These are phyloP conservation scores for Aspergillus baeticus DNA, from an alignment of 495 filamentous ascomycete species.

Conservation along the genomic window DNA sequence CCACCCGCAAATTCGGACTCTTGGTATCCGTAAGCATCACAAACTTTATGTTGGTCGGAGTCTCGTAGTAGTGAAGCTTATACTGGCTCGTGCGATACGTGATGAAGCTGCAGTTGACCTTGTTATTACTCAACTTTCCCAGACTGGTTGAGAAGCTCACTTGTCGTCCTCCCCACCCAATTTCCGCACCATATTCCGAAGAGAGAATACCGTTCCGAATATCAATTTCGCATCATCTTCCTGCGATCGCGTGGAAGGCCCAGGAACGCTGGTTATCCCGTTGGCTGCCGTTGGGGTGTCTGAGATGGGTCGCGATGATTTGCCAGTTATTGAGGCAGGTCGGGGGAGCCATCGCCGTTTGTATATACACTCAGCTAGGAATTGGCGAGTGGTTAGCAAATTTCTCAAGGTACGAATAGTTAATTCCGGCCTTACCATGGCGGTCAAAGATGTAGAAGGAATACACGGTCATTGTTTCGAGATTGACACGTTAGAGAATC, in stretches of 20 bases:
- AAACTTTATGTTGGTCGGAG: constrained; percentile 89
- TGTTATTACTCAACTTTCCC: not conserved
- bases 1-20: constrained; percentile 84
- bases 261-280: constrained; percentile 28
- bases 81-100: constrained; percentile 88
- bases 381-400: constrained; percentile 12
- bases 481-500: constrained; percentile 6
- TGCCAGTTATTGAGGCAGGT: constrained; percentile 43
- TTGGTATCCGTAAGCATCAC: constrained; percentile 94
- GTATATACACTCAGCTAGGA: constrained; percentile 95
- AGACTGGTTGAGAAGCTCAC: constrained; percentile 36
- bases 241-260: constrained; percentile 54
- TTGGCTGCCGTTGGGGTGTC: constrained; percentile 31
- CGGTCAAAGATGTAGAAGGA: constrained; percentile 99
- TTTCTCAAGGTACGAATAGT: not conserved
- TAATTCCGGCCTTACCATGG: constrained; percentile 65
- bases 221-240: constrained; percentile 94
- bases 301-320: constrained; percentile 35
- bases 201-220: constrained; percentile 93
- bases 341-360: constrained; percentile 70
- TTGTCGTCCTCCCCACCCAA: constrained; percentile 85
- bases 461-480: constrained; percentile 77
- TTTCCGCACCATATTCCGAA: constrained; percentile 96
- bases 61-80: constrained; percentile 99
- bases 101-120: constrained; percentile 65